Percentiles rank a stretch among this genome's conserved stretches.
Evolutionary conservation across 768 basidiomycete genomes (phyloP).

Genomic region (Neoboletus brunneissimus): DNA sequence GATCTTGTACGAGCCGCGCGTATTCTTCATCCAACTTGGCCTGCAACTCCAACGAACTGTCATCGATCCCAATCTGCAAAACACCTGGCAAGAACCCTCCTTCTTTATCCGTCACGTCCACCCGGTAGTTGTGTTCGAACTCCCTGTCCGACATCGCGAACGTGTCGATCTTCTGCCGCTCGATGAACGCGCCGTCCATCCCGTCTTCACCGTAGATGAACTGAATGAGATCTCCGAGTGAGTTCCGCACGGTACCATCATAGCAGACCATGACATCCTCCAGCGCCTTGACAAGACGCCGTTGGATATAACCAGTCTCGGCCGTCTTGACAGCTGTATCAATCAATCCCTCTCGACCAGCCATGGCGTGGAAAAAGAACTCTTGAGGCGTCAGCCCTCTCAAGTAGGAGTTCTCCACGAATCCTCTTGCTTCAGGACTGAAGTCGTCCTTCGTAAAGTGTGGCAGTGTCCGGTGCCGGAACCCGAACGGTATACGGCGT

Average conservation of each 20-base stretch:
- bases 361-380: constrained; percentile 99
- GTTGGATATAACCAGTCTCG: constrained; percentile 98
- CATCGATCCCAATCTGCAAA: constrained; percentile 85
- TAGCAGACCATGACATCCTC: constrained; percentile 98
- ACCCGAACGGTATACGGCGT: constrained; percentile 96
- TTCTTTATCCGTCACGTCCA: constrained; percentile 84
- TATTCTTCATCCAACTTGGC: constrained; percentile 80
- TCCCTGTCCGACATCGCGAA: constrained; percentile 77
- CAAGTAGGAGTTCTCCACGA: constrained; percentile 98
- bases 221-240: constrained; percentile 92
- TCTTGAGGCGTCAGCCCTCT: constrained; percentile 96
- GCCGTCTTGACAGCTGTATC: constrained; percentile 99
- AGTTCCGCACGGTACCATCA: constrained; percentile 97
- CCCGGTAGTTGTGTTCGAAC: constrained; percentile 91
- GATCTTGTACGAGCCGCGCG: constrained; percentile 63
- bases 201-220: constrained; percentile 99
- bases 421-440: constrained; percentile 95
- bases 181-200: constrained; percentile 98
- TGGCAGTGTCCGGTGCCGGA: constrained; percentile 92
- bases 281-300: constrained; percentile 94
- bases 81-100: constrained; percentile 78
- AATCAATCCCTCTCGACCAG: constrained; percentile 97
- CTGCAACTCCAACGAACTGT: constrained; percentile 81
- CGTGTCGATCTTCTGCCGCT: constrained; percentile 90
- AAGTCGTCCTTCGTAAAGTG: constrained; percentile 99